Conservation (phyloP, 2,329 filamentous ascomycete species). For the Alternaria gansuensis region DNA sequence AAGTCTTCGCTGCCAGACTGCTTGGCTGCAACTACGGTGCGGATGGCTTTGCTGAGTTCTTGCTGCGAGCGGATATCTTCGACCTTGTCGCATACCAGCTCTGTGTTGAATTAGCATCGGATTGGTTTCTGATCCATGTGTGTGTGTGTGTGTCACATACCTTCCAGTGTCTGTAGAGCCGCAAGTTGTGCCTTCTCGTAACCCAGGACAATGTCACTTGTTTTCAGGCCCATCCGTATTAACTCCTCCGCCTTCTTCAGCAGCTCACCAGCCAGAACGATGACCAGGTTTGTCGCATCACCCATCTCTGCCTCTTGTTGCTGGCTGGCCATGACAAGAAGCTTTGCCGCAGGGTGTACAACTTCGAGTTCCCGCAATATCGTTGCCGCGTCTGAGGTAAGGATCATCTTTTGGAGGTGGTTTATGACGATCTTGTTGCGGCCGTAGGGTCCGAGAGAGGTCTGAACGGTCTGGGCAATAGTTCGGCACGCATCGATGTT, state of each 20-base stretch:
- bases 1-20: conserved; percentile 93
- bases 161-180: conserved; percentile 83
- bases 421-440: conserved; percentile 99
- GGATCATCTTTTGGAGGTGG: conserved; percentile 99
- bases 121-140: not conserved
- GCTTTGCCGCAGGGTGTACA: conserved; percentile 95
- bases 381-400: conserved; percentile 96
- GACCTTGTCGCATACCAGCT: conserved; percentile 90
- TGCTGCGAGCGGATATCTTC: conserved; percentile 80
- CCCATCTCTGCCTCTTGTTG: conserved; percentile 99
- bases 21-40: conserved; percentile 95
- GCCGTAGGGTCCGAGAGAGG: conserved; percentile 94
- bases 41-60: conserved; percentile 93
- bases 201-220: conserved; percentile 94
- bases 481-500: conserved; percentile 99
- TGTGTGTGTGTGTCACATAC: conserved; percentile 50
- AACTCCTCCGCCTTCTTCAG: conserved; percentile 97
- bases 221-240: conserved; percentile 95
- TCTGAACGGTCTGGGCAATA: conserved; percentile 95
- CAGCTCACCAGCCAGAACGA: conserved; percentile 92
- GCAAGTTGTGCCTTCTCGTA: conserved; percentile 95
- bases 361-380: conserved; percentile 98
- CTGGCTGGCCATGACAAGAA: conserved; percentile 98
- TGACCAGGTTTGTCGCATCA: conserved; percentile 97
- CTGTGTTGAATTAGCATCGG: conserved; percentile 53